Percentiles rank a stretch among this genome's conserved stretches.
These are phyloP conservation scores for Baorangia bicolor DNA, from an alignment of 768 basidiomycete genomes.

Conservation along the genomic window DNA sequence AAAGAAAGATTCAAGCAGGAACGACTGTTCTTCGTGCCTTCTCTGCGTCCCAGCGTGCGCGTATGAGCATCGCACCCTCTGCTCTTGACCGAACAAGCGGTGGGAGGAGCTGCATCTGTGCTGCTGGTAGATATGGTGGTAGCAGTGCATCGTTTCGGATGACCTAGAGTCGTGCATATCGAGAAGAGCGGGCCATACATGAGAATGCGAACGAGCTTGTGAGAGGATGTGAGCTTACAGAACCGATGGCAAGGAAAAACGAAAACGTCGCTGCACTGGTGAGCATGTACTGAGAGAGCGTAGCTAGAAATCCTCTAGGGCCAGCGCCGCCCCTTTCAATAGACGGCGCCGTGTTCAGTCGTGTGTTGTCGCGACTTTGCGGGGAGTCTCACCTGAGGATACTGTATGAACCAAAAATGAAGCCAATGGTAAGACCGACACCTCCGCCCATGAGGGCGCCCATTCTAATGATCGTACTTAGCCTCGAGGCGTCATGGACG, in stretches of 20 bases:
- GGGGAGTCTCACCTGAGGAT: conserved; percentile 70
- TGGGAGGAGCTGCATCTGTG: conserved; percentile 55
- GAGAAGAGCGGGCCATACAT: neutral
- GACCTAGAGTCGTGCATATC: conserved; percentile 50
- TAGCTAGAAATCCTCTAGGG: conserved; percentile 84
- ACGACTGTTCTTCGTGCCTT: conserved; percentile 30
- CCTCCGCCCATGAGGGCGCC: conserved; percentile 90
- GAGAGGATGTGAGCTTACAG: conserved; percentile 48
- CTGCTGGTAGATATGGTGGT: conserved; percentile 61
- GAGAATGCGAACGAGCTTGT: neutral
- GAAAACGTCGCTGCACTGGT: conserved; percentile 96
- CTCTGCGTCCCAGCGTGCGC: conserved; percentile 74
- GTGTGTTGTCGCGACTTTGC: neutral
- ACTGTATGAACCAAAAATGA: conserved; percentile 93
- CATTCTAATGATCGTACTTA: conserved; percentile 55
- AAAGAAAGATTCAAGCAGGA: conserved; percentile 12
- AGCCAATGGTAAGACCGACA: conserved; percentile 95
- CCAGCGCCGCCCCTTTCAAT: conserved; percentile 78
- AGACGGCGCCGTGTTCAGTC: conserved; percentile 4
- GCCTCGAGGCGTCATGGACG: conserved; percentile 1
- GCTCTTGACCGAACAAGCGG: conserved; percentile 60
- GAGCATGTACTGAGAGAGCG: conserved; percentile 97
- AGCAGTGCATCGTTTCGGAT: conserved; percentile 78
- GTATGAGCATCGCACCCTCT: conserved; percentile 70
- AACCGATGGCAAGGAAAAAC: conserved; percentile 95